Percentiles rank a stretch among this genome's conserved stretches.
These are phyloP conservation scores for Aspergillus jensenii DNA, from an alignment of 2,329 filamentous ascomycete species.

Conservation along the genomic window DNA sequence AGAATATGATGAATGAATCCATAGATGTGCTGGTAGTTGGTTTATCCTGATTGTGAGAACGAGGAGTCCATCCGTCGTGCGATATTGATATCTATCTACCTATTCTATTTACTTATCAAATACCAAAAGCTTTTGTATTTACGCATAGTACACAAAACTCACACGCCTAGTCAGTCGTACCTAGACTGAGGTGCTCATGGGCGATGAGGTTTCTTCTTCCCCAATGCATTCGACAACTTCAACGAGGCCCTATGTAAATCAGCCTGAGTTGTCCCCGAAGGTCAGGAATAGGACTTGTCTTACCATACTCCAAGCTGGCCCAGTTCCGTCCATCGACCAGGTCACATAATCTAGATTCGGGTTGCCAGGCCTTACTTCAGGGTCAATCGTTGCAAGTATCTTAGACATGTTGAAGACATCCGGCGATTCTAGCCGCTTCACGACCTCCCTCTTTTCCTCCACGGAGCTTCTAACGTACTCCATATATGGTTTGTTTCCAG, in stretches of 20 bases:
- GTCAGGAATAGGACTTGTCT: background rate
- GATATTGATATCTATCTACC: background rate
- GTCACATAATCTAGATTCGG: background rate
- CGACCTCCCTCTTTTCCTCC: constrained; percentile 49
- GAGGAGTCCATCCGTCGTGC: no score
- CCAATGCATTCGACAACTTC: background rate
- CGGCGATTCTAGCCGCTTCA: background rate
- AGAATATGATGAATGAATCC: background rate
- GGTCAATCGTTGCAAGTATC: background rate
- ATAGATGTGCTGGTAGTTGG: background rate
- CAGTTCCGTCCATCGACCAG: background rate
- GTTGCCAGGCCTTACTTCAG: background rate
- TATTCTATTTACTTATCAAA: background rate
- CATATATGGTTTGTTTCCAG: constrained; percentile 45
- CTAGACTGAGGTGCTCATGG: no score
- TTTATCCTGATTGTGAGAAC: background rate
- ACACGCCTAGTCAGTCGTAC: background rate
- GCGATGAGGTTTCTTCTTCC: background rate
- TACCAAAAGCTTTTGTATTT: background rate
- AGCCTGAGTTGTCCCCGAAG: background rate
- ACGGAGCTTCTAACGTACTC: constrained; percentile 56
- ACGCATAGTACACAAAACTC: background rate
- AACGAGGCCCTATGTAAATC: background rate
- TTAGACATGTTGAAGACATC: background rate
- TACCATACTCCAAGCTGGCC: background rate